phyloP scores from a whole-genome alignment of 495 filamentous ascomycete species.

The Clohesyomyces aquaticus region DNA sequence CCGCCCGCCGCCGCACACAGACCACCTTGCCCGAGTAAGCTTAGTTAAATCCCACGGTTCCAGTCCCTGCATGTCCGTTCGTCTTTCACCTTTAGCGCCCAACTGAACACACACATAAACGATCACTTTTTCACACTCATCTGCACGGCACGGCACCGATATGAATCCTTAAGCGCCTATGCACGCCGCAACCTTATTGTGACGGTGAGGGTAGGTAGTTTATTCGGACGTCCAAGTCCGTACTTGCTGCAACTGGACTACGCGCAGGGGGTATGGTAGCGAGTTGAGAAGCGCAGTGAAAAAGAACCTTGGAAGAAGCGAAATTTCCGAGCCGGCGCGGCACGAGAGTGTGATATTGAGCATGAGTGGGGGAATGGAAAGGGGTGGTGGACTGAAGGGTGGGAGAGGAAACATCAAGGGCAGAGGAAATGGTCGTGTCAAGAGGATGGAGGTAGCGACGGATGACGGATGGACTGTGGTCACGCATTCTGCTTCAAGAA shows the following conservation, averaged over 20 bases:
- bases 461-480: conserved; percentile 34
- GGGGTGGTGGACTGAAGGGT: neutral
- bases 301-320: neutral
- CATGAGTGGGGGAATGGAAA: neutral
- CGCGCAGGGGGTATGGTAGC: neutral
- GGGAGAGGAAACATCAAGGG: neutral
- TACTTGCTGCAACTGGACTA: neutral
- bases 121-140: neutral
- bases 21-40: no score
- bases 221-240: conserved; percentile 7
- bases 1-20: no score
- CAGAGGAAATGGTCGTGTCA: conserved; percentile 21
- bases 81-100: neutral
- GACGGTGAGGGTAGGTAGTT: neutral
- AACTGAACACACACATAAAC: neutral
- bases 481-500: conserved; percentile 6
- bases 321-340: no score
- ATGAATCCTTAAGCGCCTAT: conserved; percentile 27
- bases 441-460: conserved; percentile 15
- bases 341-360: no score
- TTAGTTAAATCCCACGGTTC: no score
- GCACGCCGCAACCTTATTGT: conserved; percentile 19
- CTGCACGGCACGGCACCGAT: neutral
- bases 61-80: no score
- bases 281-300: neutral